Evolutionary conservation across 1,284 basidiomycete genomes (phyloP), one percentile per base, ranked within the genome.

Genomic region (Agroathelia rolfsii): DNA sequence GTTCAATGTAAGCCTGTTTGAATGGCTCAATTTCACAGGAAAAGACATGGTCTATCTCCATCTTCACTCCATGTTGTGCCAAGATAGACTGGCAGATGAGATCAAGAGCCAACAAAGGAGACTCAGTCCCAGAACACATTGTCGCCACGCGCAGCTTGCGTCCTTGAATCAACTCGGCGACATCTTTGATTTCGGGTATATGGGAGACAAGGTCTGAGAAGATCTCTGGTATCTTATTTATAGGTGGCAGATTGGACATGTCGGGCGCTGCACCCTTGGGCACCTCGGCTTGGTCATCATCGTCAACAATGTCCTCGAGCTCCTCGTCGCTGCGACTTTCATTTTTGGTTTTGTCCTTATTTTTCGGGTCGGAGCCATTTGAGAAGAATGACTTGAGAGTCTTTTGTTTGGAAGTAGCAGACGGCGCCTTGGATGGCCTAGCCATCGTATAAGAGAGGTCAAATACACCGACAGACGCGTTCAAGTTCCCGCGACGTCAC

Each of bases 11-110:
- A 0, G 92, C 92, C 55, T 96, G 92, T 57, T 96, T 96, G 71
- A 93, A 96, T 2, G 93, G 92, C 52, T 95, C 93, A 41, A 96
- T 95, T 59, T 96, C 92, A 58, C 92, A 95, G 0, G 92, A 95
- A 57, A 96, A 96, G 33, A 95, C 88, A 56, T 96, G 93, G 47
- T 94, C 80, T 40, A 92, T 64, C 21, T 80, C 69, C 30, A 95
- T 61, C 1, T 70, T 62, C 25, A 82, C 49, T 2, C 62, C 71
- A 45, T 76, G 74, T 40, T 81, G 76, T n/a, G 77, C 73, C 30
- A 74, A 58, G 39, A 94, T 74, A 3, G 80, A 69, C 50, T 70
- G 76, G 50, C 67, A 76, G 30, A 95, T 88, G 44, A 95, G 64
- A 25, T 86, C 80, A 23, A 96, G 66, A 6, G 92, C 93, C 12